Conservation (phyloP, 192 early-diverging fungal genomes). For the Podila clonocystis region DNA sequence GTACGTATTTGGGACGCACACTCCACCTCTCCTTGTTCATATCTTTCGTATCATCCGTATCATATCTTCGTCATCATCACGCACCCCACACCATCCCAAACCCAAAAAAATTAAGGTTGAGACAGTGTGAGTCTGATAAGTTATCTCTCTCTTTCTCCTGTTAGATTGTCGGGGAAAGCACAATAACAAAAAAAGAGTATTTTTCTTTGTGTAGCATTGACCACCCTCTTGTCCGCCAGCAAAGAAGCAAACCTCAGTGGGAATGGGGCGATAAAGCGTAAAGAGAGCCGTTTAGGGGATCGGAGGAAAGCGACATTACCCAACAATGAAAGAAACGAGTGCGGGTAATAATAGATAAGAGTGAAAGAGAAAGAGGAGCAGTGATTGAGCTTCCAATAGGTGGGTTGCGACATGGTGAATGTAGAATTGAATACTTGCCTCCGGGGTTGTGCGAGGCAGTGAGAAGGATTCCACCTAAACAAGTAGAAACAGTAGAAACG, state of each 20-base stretch:
- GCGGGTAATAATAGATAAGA: conserved; percentile 9
- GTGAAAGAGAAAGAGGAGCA: background rate
- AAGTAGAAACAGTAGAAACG: background rate
- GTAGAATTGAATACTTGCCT: conserved; percentile 49
- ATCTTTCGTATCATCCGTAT: too few species aligned
- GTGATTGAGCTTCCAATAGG: too few species aligned
- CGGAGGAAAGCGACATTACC: background rate
- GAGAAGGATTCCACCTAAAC: conserved; percentile 87
- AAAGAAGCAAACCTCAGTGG: too few species aligned
- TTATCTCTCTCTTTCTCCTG: background rate
- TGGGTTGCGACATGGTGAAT: too few species aligned
- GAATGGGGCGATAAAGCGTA: too few species aligned
- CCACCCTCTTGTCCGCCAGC: background rate
- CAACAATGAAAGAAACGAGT: background rate
- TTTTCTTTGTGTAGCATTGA: conserved; percentile 32
- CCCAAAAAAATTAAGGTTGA: conserved; percentile 8
- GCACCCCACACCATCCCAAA: background rate
- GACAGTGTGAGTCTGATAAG: background rate
- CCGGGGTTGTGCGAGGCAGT: conserved; percentile 99
- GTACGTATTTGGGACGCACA: too few species aligned
- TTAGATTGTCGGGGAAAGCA: background rate
- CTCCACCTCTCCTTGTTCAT: background rate
- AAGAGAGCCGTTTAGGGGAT: background rate
- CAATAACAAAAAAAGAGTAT: background rate
- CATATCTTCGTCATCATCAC: too few species aligned